Evolutionary conservation across 257 asterid genomes (phyloP), one percentile per base, ranked within the genome.

Genomic region (Avicennia marina): DNA sequence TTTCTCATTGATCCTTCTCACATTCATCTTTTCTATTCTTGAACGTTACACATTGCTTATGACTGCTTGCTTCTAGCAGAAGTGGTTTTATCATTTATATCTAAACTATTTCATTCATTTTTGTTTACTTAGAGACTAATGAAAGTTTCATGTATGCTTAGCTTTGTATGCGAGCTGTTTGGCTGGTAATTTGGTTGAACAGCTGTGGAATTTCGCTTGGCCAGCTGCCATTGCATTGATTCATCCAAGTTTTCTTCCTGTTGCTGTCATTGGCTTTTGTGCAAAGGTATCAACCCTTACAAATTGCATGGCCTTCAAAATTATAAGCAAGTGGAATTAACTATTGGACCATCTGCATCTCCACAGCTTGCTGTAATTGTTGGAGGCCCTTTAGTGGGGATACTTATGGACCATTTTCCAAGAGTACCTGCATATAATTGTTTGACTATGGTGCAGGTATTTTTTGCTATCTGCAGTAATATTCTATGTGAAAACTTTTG

Each of bases 191-290:
- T 70, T 81, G 81, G 97, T 89, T 69, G 98, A 93, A 74, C 97
- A 93, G 75, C 96, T 93, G 11, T 89, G 98, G 98, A 86, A 64
- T 77, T 89, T 93, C 25, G 89, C 97, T 59, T 93, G 95, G 86
- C 98, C 98, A 55, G 94, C 89, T 60, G 78, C 98, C 70, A 83
- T 93, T 75, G 95, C 96, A 42, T 67, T 89, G 81, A 77, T 86
- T 60, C 95, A 84, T 71, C 86, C 90, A 29, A 89, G 97, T 61
- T 97, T 88, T 78, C 97, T 84, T 69, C 96, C 98, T 58, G 97
- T 93, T 51, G 98, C 98, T 72, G 70, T 81, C 36, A 75, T 84
- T 75, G 87, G 95, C 12, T 93, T 89, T 53, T 72, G 79, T 52
- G 84, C 91, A 29, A 86, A 93, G 96, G 98, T 89, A 79, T 71